Base-by-base conservation (phyloP, 805 yeast species). In the Torulaspora gathmanii region DNA sequence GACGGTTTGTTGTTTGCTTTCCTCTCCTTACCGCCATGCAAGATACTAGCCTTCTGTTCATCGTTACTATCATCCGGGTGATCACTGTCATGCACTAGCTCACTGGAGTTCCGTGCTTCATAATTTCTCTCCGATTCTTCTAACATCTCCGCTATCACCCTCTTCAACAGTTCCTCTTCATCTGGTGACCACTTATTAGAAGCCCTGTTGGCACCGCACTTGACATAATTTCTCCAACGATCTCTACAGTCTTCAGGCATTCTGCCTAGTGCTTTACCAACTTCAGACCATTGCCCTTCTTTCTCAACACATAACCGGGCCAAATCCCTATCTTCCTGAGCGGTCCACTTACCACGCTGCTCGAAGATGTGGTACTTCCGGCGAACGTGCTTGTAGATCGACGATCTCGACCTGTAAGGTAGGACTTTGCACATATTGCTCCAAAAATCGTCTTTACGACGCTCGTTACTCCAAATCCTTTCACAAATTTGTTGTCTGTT, bases 211-310 rank as follows among this genome's bases (percentile, higher is more conserved):
- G 72, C 72, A 19, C 97, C 97, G 70, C 97, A 91, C 64, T 90
- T 90, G 51, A 90, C 85, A 61, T 90, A 91, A 63, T 91, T 91
- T 65, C 98, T 75, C 95, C 95, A 91, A 56, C 98, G 74, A 64
- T 91, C 98, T 55, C 98, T 76, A 65, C 97, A 90, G 67, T 91
- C 98, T 60, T 91, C 98, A 0, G 98, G 97, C 98, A 91, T 91
- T 57, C 98, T 73, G 11, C 86, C 87, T 78, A 91, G 72, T 6
- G 71, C 70, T 42, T 75, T 75, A 6, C 97, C 97, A 49, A 91
- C 86, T 33, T 73, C 71, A 54, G 87, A 87, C 98, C 98, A 91
- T 59, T 85, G 88, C 13, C 93, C 88, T 47, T 82, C 87, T 54
- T 79, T 77, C 20, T 80, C 79, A 8, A 74, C 64, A 9, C 86